These are phyloP conservation scores for Tetraselmis chui DNA, from an alignment of 139 green algal species.

Conservation along the genomic window DNA sequence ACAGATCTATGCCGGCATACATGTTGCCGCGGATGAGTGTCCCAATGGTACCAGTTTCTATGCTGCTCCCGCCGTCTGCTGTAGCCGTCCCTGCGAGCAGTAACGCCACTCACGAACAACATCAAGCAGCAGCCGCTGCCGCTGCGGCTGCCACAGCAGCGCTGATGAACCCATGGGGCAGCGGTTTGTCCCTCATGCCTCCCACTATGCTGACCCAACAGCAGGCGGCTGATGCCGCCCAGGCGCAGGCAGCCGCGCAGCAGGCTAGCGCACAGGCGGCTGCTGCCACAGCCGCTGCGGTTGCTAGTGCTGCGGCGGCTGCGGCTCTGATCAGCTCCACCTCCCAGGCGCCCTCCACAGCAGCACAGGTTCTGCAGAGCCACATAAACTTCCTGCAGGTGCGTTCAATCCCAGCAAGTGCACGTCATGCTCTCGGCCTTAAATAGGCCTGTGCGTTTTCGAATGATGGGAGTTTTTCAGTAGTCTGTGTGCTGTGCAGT, in stretches of 20 bases:
- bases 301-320: conserved; percentile 9
- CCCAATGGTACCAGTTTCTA: conserved; percentile 22
- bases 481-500: too few relatives aligned
- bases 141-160: conserved; percentile 32
- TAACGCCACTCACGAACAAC: conserved; percentile 4
- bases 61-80: conserved; percentile 22
- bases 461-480: too few relatives aligned
- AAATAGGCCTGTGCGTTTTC: too few relatives aligned
- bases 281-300: neutral
- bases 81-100: neutral
- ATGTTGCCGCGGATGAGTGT: neutral
- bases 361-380: conserved; percentile 30
- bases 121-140: conserved; percentile 20
- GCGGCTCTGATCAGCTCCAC: neutral
- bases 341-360: neutral
- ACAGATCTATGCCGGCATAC: conserved; percentile 6
- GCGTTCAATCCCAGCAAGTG: too few relatives aligned
- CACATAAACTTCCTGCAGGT: conserved; percentile 44
- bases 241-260: neutral
- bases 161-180: conserved; percentile 8
- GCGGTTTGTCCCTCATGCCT: conserved; percentile 15
- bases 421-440: too few relatives aligned
- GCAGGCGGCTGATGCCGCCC: conserved; percentile 25
- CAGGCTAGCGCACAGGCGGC: neutral
- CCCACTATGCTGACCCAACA: conserved; percentile 10